phyloP scores from a whole-genome alignment of 164 flowering plant genomes.

The Sedum album region DNA sequence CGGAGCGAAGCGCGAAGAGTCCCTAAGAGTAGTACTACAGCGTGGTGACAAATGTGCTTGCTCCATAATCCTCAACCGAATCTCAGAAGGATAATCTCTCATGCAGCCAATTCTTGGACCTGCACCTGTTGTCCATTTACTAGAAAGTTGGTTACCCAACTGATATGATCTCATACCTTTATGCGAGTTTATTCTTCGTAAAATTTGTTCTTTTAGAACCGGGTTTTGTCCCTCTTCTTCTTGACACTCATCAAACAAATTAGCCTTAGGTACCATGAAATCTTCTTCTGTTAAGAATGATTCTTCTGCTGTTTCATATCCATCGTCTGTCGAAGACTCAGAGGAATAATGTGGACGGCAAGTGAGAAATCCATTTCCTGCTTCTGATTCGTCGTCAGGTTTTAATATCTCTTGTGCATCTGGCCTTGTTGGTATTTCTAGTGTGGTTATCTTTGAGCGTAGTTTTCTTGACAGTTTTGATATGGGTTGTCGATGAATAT shows the following conservation, averaged over 20 bases:
- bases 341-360: constrained; percentile 10
- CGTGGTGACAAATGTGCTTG: constrained; percentile 45
- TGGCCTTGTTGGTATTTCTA: constrained; percentile 30
- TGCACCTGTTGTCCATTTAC: constrained; percentile 59
- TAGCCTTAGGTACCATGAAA: constrained; percentile 29
- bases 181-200: constrained; percentile 46
- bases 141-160: constrained; percentile 36
- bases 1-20: constrained; percentile 8
- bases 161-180: constrained; percentile 45
- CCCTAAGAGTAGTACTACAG: constrained; percentile 6
- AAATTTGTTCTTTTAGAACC: constrained; percentile 39
- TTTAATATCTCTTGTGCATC: constrained; percentile 20
- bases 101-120: constrained; percentile 64
- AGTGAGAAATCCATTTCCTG: neutral
- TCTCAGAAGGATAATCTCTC: constrained; percentile 51
- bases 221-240: constrained; percentile 25
- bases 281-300: constrained; percentile 34
- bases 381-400: constrained; percentile 16
- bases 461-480: constrained; percentile 19
- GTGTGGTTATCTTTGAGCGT: constrained; percentile 23
- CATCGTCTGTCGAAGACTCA: constrained; percentile 24
- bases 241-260: constrained; percentile 36
- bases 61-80: constrained; percentile 39
- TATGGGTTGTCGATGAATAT: neutral
- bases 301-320: constrained; percentile 53